Percentiles rank a stretch among this genome's conserved stretches.
These are phyloP conservation scores for Filobasidium wieringae DNA, from an alignment of 768 basidiomycete genomes.

Conservation along the genomic window DNA sequence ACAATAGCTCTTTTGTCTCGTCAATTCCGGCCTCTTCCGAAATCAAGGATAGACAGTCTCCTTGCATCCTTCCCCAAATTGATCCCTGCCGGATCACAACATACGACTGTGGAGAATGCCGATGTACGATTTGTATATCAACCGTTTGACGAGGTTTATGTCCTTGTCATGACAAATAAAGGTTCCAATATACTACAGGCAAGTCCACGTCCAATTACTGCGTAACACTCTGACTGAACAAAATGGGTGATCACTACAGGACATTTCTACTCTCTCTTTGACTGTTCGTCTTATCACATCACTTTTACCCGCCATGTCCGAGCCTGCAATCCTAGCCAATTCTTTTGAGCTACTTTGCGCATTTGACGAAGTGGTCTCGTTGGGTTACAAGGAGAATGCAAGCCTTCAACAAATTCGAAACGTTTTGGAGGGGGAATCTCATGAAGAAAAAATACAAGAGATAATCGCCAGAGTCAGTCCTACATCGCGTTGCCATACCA, in stretches of 20 bases:
- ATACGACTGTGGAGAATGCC: conserved; percentile 88
- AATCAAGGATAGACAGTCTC: conserved; percentile 84
- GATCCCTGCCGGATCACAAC: conserved; percentile 85
- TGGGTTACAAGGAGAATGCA: conserved; percentile 53
- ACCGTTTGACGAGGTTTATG: conserved; percentile 90
- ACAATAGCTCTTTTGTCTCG: conserved; percentile 82
- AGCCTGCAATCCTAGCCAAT: conserved; percentile 70
- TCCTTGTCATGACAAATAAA: conserved; percentile 94
- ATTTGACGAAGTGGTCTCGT: conserved; percentile 88
- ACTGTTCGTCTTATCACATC: conserved; percentile 79
- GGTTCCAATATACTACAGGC: conserved; percentile 90
- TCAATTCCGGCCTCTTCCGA: conserved; percentile 77
- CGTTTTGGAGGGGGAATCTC: conserved; percentile 45
- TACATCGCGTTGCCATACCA: not conserved
- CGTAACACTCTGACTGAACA: not conserved
- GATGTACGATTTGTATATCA: conserved; percentile 97
- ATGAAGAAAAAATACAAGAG: conserved; percentile 69
- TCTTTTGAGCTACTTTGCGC: conserved; percentile 87
- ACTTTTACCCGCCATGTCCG: conserved; percentile 36
- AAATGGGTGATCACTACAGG: conserved; percentile 37
- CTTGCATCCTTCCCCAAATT: conserved; percentile 95
- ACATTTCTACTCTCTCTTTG: conserved; percentile 90
- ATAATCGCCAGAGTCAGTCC: conserved; percentile 78
- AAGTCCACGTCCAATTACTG: conserved; percentile 11
- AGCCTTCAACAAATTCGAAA: conserved; percentile 42